Evolutionary conservation across 1,284 basidiomycete species (phyloP), one percentile per base, ranked within the genome.

Genomic region (Heterobasidion parviporum): DNA sequence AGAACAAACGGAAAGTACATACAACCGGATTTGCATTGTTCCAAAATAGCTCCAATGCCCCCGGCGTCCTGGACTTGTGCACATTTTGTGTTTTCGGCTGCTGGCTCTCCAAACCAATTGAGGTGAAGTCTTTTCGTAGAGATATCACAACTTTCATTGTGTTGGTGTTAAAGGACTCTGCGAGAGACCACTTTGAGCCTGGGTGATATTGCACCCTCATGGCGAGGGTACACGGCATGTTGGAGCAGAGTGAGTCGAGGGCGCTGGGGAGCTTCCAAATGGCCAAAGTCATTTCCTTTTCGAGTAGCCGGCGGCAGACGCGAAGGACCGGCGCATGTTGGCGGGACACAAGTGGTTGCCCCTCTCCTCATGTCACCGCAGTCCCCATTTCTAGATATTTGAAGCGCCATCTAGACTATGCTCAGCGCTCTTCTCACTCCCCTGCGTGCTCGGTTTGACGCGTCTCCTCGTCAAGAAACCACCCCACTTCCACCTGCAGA

Each of bases 381-480:
- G 26, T 26, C 26, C 26, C 26, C 26, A 6, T 26, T 26, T 26
- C 26, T 26, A 26, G 26, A 26, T 26, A 26, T 26, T 26, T 26
- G 26, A 26, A 26, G 26, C 26, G 26, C 26, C 26, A 26, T 26
- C 26, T 41, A 41, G 38, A 41, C n/a, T 12, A 72, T 72, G 71
- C 59, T 72, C 32, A 68, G 69, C 46, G 66, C 70, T 8, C 55
- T 72, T 18, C 62, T 72, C 53, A 70, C 70, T 6, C 71, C 71
- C 26, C 61, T 72, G 44, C 70, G 69, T 55, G 65, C 68, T 34
- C 65, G 66, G 8, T 72, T 72, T 58, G 58, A 62, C 38, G 53
- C 52, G 10, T 58, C 59, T 18, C 60, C 60, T 54, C 57, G 54
- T 15, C 56, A 53, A 52, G 57, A 43, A 41, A 32, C 43, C 62